phyloP scores from a whole-genome alignment of 345 rosid species.

The Barbarea vulgaris region DNA sequence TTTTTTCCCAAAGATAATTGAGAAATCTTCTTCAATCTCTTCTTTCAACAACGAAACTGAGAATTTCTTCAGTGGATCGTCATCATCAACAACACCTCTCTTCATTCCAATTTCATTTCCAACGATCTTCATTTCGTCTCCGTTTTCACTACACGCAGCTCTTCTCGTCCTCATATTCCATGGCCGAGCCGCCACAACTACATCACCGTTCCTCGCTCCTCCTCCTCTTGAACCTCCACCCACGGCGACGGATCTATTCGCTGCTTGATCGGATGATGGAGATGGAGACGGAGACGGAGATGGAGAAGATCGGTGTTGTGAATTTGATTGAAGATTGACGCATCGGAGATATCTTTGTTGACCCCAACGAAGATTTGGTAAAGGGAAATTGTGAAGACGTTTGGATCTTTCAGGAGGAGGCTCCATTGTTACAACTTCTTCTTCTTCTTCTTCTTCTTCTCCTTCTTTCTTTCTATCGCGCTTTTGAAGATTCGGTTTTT shows the following conservation, averaged over 20 bases:
- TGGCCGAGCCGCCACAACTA: constrained; percentile 5
- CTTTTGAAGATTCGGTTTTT: constrained; percentile 21
- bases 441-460: neutral
- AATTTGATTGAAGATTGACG: constrained; percentile 26
- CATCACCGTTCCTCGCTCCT: constrained; percentile 4
- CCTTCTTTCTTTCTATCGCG: neutral
- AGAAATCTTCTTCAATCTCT: constrained; percentile 37
- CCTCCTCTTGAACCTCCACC: neutral
- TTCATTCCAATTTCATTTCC: constrained; percentile 19
- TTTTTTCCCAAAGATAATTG: constrained; percentile 10
- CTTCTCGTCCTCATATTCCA: constrained; percentile 43
- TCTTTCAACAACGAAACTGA: constrained; percentile 29
- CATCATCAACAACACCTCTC: constrained; percentile 3
- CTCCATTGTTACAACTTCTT: constrained; percentile 30
- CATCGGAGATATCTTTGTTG: constrained; percentile 36
- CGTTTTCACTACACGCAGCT: constrained; percentile 26
- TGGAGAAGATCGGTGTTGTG: constrained; percentile 15
- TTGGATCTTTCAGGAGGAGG: constrained; percentile 33
- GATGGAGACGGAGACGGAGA: neutral
- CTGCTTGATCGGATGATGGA: constrained; percentile 4
- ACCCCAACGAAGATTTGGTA: constrained; percentile 39
- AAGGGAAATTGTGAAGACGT: constrained; percentile 35
- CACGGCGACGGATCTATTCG: constrained; percentile 13
- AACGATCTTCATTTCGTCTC: constrained; percentile 19
- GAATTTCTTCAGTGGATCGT: constrained; percentile 28